These are phyloP conservation scores for Talaromyces stipitatus DNA, from an alignment of 495 filamentous ascomycete species.

Conservation along the genomic window DNA sequence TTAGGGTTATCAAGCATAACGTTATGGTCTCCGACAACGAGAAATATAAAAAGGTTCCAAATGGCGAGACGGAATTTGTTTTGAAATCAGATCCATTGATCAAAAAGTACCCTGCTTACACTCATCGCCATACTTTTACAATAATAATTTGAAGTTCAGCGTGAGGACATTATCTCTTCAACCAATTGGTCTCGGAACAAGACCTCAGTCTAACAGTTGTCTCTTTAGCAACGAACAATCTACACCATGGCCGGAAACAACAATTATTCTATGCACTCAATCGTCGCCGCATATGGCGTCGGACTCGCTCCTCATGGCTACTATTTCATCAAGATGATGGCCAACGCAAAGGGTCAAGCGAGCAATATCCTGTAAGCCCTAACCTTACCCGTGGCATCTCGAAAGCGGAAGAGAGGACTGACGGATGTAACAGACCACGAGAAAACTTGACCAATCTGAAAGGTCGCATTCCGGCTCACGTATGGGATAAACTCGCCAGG, in stretches of 20 bases:
- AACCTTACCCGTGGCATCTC: background rate
- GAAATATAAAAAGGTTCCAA: background rate
- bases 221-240: background rate
- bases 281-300: conserved; percentile 18
- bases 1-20: background rate
- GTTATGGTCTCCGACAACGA: background rate
- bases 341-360: conserved; percentile 18
- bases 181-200: background rate
- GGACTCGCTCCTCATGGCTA: conserved; percentile 19
- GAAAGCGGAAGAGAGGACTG: background rate
- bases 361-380: conserved; percentile 16
- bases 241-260: background rate
- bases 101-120: background rate
- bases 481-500: conserved; percentile 19
- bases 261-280: conserved; percentile 21
- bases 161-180: background rate
- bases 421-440: conserved; percentile 13
- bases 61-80: background rate
- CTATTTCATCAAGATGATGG: conserved; percentile 23
- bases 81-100: background rate
- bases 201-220: background rate
- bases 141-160: background rate
- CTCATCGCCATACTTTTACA: no score
- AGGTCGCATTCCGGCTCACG: conserved; percentile 11
- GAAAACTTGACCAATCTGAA: conserved; percentile 20